Evolutionary conservation across 2,329 filamentous ascomycete genomes (phyloP).

Genomic region (Xylaria sp.): DNA sequence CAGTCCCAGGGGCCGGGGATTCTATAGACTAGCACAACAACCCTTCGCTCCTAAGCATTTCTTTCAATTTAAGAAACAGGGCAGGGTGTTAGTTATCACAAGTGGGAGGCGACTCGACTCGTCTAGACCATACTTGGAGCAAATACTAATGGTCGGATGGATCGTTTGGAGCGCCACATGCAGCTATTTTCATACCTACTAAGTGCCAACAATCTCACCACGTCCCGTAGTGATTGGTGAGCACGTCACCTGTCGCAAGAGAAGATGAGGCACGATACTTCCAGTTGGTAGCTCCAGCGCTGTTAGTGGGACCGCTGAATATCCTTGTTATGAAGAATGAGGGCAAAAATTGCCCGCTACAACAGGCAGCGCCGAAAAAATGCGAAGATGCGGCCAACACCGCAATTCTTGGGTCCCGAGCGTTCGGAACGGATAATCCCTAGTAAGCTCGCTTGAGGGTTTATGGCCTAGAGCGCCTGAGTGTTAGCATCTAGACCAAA

Average conservation of each 20-base stretch:
- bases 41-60: background rate
- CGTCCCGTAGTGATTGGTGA: background rate
- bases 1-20: background rate
- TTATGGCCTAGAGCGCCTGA: background rate
- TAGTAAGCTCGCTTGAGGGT: background rate
- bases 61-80: background rate
- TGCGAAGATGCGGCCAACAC: constrained; percentile 1
- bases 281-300: constrained; percentile 12
- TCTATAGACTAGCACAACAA: background rate
- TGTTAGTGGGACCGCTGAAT: background rate
- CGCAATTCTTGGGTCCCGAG: constrained; percentile 12
- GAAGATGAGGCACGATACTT: constrained; percentile 2
- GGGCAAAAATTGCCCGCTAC: background rate
- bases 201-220: constrained; percentile 11
- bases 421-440: constrained; percentile 11
- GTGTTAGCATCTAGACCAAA: constrained; percentile 3
- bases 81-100: background rate
- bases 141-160: background rate
- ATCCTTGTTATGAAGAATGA: background rate
- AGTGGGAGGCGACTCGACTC: constrained; percentile 1
- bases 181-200: constrained; percentile 5
- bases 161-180: constrained; percentile 5
- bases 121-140: constrained; percentile 10
- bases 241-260: background rate
- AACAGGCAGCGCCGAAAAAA: background rate